phyloP scores from a whole-genome alignment of 164 flowering plant species.

The Litsea cubeba region DNA sequence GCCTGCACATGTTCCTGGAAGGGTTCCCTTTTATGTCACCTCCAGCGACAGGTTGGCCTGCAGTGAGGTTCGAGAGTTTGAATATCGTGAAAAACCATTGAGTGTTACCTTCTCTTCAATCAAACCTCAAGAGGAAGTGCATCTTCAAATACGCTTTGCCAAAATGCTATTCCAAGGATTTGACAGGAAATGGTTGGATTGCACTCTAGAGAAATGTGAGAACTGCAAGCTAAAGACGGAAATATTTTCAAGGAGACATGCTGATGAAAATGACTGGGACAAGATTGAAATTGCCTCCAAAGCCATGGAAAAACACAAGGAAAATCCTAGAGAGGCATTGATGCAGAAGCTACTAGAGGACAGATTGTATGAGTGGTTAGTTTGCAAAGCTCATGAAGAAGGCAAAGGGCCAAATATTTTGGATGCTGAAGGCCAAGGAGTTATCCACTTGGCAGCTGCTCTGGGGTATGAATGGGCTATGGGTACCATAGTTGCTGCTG shows the following conservation, averaged over 20 bases:
- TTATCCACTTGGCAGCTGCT: slow-evolving; percentile 69
- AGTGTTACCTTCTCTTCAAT: not conserved
- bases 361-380: slow-evolving; percentile 58
- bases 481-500: slow-evolving; percentile 51
- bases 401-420: slow-evolving; percentile 49
- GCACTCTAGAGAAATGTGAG: slow-evolving; percentile 40
- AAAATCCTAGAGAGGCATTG: slow-evolving; percentile 31
- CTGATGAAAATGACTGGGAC: slow-evolving; percentile 24
- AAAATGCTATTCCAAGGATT: slow-evolving; percentile 34
- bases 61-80: slow-evolving; percentile 79
- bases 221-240: slow-evolving; percentile 34
- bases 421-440: slow-evolving; percentile 65
- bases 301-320: slow-evolving; percentile 8
- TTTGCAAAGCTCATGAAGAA: slow-evolving; percentile 47
- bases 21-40: slow-evolving; percentile 70
- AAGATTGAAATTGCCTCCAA: slow-evolving; percentile 16
- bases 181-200: slow-evolving; percentile 31
- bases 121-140: slow-evolving; percentile 39
- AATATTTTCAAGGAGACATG: slow-evolving; percentile 19
- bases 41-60: slow-evolving; percentile 68
- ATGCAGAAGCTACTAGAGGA: slow-evolving; percentile 51
- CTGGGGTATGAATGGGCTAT: slow-evolving; percentile 83
- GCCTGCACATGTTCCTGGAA: slow-evolving; percentile 55
- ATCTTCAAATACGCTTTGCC: slow-evolving; percentile 46
- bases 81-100: slow-evolving; percentile 40